phyloP scores from a whole-genome alignment of 805 yeast species.

The Candida pseudofarinosa region DNA sequence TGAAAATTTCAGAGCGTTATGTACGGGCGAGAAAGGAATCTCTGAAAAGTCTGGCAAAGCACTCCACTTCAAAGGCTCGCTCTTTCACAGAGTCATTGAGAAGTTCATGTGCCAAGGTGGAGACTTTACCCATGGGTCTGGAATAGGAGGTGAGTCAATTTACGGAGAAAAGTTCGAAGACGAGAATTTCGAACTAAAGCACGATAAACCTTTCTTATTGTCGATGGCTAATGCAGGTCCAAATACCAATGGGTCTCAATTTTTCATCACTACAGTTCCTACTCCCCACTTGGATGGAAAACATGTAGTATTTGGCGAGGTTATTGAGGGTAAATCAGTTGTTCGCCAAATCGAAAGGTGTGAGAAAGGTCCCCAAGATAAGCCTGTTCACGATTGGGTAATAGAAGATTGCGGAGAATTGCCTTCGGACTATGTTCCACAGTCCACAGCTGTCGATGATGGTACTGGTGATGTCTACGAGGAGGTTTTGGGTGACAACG shows the following conservation, averaged over 20 bases:
- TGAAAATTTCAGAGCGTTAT: constrained; percentile 82
- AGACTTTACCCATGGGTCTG: constrained; percentile 50
- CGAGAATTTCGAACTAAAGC: constrained; percentile 74
- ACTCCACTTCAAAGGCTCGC: constrained; percentile 72
- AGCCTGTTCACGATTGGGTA: constrained; percentile 65
- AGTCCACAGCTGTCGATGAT: constrained; percentile 53
- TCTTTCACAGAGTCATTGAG: constrained; percentile 89
- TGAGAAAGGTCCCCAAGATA: constrained; percentile 62
- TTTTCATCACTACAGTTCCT: constrained; percentile 86
- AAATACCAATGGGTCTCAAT: constrained; percentile 93
- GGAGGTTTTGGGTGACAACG: constrained; percentile 71
- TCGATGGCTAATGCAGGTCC: constrained; percentile 98
- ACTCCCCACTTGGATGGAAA: constrained; percentile 95
- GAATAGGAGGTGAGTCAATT: constrained; percentile 43
- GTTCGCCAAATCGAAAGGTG: constrained; percentile 74
- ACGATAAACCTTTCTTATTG: constrained; percentile 80
- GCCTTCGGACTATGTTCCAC: constrained; percentile 54
- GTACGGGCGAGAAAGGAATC: constrained; percentile 81
- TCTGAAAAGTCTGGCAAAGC: constrained; percentile 57
- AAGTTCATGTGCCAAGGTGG: constrained; percentile 95
- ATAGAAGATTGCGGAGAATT: constrained; percentile 79
- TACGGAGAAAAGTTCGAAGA: constrained; percentile 69
- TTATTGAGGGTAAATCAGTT: constrained; percentile 72
- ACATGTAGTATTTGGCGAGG: constrained; percentile 94
- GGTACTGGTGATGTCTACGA: constrained; percentile 85